Base-by-base conservation (phyloP, 805 yeast genomes). In the Metschnikowia noctiluminum region DNA sequence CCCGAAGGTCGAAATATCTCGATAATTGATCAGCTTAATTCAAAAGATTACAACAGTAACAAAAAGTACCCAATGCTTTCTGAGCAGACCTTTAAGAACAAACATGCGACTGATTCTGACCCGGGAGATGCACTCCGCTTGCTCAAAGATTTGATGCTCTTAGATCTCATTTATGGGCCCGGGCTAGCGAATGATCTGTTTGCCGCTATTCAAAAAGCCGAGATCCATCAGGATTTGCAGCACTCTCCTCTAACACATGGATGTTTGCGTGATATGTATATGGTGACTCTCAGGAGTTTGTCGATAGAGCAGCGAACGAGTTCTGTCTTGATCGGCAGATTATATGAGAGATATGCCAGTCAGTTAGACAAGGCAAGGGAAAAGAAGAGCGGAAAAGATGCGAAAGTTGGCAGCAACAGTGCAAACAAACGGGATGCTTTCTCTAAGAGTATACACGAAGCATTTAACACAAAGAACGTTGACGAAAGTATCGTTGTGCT, bases 111-210 rank as follows among this genome's bases (percentile, higher is more conserved):
- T 21, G 21, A 21, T 21, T 21, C 21, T 21, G 21, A 21, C 21
- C 4, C 21, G 21, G 43, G 53, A 2, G 31, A 42, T 3, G 61
- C 62, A 0, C 53, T 63, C 11, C 44, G 56, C 3, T 44, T 64
- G 1, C 55, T 72, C 12, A 61, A 66, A 37, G 62, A 65, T 3
- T 50, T 70, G 28, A 52, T 60, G 28, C 31, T 71, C 21, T 50
- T 70, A 26, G 62, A 63, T 2, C 36, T 63, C 3, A 50, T 63
- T 1, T 60, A 65, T 48, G 66, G 65, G 0, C 53, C 48, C 12
- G 63, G 59, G 3, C 38, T 51, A 5, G 45, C 59, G 7, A 60
- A 59, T 2, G 32, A 52, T 1, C 48, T 51, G 27, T 51, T 57
- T 13, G 54, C 54, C 1, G 40, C 36, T 9, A 51, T 70, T 8